A percentile compares a stretch with the other conserved stretches of the same genome.
phyloP scores from a whole-genome alignment of 139 green algal species.

The Protoeuglena noctilucae region DNA sequence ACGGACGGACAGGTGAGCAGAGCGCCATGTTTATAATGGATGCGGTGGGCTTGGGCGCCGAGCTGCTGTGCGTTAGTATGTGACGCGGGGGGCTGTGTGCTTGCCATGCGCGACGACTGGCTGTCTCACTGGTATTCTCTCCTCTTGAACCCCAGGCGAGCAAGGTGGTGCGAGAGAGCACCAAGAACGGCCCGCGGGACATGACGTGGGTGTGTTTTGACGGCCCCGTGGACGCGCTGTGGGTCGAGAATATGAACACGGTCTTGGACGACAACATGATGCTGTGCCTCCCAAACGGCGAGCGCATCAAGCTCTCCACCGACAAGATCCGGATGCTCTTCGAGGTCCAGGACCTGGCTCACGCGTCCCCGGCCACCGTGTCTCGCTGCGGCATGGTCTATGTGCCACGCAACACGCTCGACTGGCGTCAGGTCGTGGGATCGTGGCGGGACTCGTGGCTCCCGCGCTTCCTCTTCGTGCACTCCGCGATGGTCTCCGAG shows the following conservation, averaged over 20 bases:
- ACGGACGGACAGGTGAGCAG: slow-evolving; percentile 62
- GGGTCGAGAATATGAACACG: slow-evolving; percentile 30
- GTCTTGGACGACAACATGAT: slow-evolving; percentile 13
- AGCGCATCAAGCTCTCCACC: slow-evolving; percentile 8
- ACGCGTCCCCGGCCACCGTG: slow-evolving; percentile 10
- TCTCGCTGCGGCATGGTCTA: slow-evolving; percentile 13
- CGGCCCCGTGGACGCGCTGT: slow-evolving; percentile 25
- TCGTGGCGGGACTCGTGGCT: too few species aligned
- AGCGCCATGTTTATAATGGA: too few species aligned
- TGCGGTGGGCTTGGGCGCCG: too few species aligned
- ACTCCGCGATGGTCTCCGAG: too few species aligned
- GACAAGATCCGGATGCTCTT: slow-evolving; percentile 9
- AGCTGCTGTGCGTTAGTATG: too few species aligned
- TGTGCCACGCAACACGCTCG: background rate
- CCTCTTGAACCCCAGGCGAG: too few species aligned
- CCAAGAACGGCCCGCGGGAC: slow-evolving; percentile 10
- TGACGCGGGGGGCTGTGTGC: too few species aligned
- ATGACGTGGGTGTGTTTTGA: slow-evolving; percentile 23
- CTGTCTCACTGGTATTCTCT: too few species aligned
- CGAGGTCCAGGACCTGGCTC: slow-evolving; percentile 10
- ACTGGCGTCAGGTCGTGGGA: background rate
- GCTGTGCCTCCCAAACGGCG: slow-evolving; percentile 4
- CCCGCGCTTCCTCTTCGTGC: too few species aligned
- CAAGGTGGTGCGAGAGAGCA: background rate
- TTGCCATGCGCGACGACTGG: too few species aligned